Evolutionary conservation across 306 rosid genomes (phyloP).

Genomic region (Vigna trinervia): DNA sequence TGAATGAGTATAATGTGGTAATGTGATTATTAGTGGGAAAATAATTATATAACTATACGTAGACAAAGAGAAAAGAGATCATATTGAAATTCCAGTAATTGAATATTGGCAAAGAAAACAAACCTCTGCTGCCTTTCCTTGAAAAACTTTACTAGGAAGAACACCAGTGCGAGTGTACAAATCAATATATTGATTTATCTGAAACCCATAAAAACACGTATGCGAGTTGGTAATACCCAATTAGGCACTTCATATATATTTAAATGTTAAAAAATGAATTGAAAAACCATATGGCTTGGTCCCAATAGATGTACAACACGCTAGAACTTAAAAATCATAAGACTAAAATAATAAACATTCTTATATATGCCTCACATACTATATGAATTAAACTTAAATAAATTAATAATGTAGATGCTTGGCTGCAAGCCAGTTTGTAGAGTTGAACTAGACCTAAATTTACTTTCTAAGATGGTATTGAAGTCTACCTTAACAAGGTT

Average conservation of each 20-base stretch:
- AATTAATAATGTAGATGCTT: background rate
- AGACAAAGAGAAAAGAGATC: background rate
- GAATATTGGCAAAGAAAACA: constrained; percentile 36
- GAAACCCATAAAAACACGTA: constrained; percentile 46
- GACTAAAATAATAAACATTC: background rate
- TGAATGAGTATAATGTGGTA: background rate
- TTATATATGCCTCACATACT: background rate
- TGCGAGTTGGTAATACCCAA: background rate
- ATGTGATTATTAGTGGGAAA: constrained; percentile 13
- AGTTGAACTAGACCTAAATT: too few species aligned
- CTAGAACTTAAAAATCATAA: background rate
- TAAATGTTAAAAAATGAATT: constrained; percentile 12
- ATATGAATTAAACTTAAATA: background rate
- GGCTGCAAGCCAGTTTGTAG: too few species aligned
- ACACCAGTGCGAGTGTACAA: constrained; percentile 76
- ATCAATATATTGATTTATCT: constrained; percentile 83
- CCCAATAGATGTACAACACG: background rate
- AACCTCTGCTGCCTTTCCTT: constrained; percentile 85
- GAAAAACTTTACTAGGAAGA: constrained; percentile 82
- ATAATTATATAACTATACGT: background rate
- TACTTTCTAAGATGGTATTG: too few species aligned
- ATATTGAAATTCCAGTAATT: constrained; percentile 29
- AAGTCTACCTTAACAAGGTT: too few species aligned
- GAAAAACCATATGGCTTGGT: constrained; percentile 24
- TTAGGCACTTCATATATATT: constrained; percentile 7